Base-by-base conservation (phyloP, 2,329 filamentous ascomycete species). In the Beauveria brongniartii region DNA sequence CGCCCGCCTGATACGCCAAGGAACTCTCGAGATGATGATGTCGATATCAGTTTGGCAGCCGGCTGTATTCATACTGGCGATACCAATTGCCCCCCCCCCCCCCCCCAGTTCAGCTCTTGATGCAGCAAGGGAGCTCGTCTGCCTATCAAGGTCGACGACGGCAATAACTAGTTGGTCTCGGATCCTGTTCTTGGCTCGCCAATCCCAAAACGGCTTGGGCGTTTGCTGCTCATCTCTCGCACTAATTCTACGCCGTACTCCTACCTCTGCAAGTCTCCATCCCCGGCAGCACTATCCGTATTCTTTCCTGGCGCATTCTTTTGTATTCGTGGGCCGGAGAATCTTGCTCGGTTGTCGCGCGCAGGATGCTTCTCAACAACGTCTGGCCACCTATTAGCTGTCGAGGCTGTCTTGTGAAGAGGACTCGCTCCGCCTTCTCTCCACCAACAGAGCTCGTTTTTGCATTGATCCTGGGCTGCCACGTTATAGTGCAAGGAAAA, bases 271-370 rank as follows among this genome's bases (percentile, higher is more conserved):
- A 46, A 46, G 44, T 46, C 34, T 57, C 46, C 20, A 28, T 41
- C 20, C 20, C 20, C 41, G 28, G 44, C 44, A 57, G 53, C 53
- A 44, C 51, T 54, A 43, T 54, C 26, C 26, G 26, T 28, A 28
- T 28, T 28, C 7, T 28, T 8, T 54, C 51, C 41, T 41, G 14
- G 28, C 43, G 20, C 34, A 26, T 12, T 16, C 12, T 40, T 18
- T 10, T 1, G 30, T 22, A 55, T 55, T 37, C n/a, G 30, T 16
- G 54, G 18, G 9, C 26, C 26, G 24, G n/a, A 41, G 30, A 26
- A 57, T 41, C 44, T 34, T 57, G 55, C 55, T 16, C 44, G 55
- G 44, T 50, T 57, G 55, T 57, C 55, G 55, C 55, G 55, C 55
- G 30, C 55, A 57, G 41, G 22, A 41, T 50, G 12, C 6, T 30